phyloP scores from a whole-genome alignment of 148 eudicot species.

The Silene latifolia region DNA sequence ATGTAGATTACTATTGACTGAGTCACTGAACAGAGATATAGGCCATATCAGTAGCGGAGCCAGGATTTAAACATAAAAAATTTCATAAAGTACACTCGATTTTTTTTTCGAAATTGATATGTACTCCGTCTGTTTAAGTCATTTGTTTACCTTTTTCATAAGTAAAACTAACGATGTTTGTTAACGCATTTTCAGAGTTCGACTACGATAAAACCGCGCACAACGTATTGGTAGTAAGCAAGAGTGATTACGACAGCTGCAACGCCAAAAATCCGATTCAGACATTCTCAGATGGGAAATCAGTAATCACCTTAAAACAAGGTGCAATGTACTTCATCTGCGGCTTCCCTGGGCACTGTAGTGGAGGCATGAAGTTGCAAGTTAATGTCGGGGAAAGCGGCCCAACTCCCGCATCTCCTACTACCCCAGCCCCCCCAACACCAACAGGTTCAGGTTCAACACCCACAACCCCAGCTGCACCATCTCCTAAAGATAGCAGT shows the following conservation, averaged over 20 bases:
- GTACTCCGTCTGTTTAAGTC: too few species aligned
- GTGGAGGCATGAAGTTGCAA: conserved; percentile 35
- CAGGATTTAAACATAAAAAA: too few species aligned
- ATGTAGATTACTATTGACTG: too few species aligned
- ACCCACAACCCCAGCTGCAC: not conserved
- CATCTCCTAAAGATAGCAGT: conserved; percentile 7
- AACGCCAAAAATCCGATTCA: conserved; percentile 9
- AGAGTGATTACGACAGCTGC: conserved; percentile 25
- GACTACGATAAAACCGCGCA: conserved; percentile 19
- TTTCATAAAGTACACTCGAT: too few species aligned
- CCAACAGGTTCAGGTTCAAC: not conserved
- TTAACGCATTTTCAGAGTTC: conserved; percentile 16
- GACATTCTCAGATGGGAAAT: conserved; percentile 3
- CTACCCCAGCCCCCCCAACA: conserved; percentile 7
- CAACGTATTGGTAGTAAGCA: conserved; percentile 21
- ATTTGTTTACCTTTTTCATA: too few species aligned
- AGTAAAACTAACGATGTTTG: too few species aligned
- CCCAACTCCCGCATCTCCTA: conserved; percentile 7
- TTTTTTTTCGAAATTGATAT: too few species aligned
- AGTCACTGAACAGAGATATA: too few species aligned
- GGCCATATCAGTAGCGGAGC: too few species aligned
- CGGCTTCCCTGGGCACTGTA: conserved; percentile 23
- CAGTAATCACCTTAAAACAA: conserved; percentile 20
- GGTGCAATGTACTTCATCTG: conserved; percentile 33
- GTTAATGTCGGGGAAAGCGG: conserved; percentile 10